Evolutionary conservation across 768 basidiomycete species (phyloP), one percentile per base, ranked within the genome.

Genomic region (Pleurotus eryngii): DNA sequence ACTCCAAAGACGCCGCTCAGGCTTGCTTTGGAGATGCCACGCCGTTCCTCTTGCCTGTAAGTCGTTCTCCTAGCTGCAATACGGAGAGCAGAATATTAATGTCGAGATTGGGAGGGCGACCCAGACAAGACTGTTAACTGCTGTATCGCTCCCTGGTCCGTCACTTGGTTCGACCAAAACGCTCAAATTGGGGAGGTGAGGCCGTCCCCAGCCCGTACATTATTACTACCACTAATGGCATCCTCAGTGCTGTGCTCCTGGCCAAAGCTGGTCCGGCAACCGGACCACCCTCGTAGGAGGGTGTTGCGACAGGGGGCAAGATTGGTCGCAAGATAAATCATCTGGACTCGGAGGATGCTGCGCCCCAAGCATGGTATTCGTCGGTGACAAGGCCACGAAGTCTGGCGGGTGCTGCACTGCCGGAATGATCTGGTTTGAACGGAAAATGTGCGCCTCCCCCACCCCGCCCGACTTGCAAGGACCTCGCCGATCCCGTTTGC

Each of bases 281-380:
- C 49, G 38, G n/a, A 50, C 49, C 49, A n/a, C 49, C 27, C 26
- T 50, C 14, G 49, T 50, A 15, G 49, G 49, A 30, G 49, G 39
- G 4, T 54, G 51, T 11, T 54, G 51, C 39, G 12, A 18, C 15
- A 17, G 11, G 5, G 51, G 39, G 8, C 51, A 54, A 42, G n/a
- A 9, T 11, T 54, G 51, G 51, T 54, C 51, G n/a, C 38, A 54
- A 24, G 51, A 54, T 26, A 54, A 42, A 40, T 18, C 51, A 8
- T 54, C 51, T n/a, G 51, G 51, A 5, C 51, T 54, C 38, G 51
- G 51, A 20, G 51, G 38, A 18, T 54, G 51, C 39, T 54, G 51
- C 51, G 35, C 51, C 1, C 15, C 51, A 18, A 30, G 51, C 17
- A 6, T 42, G 22, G 18, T 20, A 5, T 54, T 54, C 22, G 38